A percentile compares a stretch with the other conserved stretches of the same genome.
Conservation (phyloP, 2,329 filamentous ascomycete species). For the Penicillium psychrosexuale region DNA sequence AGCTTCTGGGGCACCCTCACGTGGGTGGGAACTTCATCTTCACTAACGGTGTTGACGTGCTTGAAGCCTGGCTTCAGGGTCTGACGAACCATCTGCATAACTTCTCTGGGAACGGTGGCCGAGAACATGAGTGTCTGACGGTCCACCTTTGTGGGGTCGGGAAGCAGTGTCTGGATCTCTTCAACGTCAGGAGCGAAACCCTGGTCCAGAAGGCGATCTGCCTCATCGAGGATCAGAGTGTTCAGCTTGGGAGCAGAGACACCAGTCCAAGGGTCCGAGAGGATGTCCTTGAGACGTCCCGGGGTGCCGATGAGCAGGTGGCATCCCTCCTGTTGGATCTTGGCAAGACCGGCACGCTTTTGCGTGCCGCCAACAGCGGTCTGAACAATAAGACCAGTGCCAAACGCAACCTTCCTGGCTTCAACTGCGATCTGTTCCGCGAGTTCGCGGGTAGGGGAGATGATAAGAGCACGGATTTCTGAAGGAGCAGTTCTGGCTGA, state of each 20-base stretch:
- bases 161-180: conserved; percentile 61
- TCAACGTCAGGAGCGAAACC: conserved; percentile 66
- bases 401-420: conserved; percentile 62
- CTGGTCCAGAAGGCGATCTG: conserved; percentile 65
- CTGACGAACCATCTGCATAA: conserved; percentile 71
- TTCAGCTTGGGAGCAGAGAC: conserved; percentile 62
- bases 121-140: conserved; percentile 95
- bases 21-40: conserved; percentile 82
- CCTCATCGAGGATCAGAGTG: conserved; percentile 62
- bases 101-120: conserved; percentile 81
- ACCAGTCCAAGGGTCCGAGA: conserved; percentile 62
- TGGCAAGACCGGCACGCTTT: conserved; percentile 65
- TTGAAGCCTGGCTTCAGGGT: conserved; percentile 82
- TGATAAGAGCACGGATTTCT: conserved; percentile 59
- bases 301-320: conserved; percentile 89
- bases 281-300: conserved; percentile 78
- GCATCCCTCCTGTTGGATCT: conserved; percentile 72
- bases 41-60: conserved; percentile 82
- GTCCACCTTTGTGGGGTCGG: conserved; percentile 59
- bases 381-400: conserved; percentile 67
- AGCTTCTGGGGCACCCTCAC: conserved; percentile 77
- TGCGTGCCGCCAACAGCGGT: conserved; percentile 89
- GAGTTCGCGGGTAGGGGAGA: conserved; percentile 62
- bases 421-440: conserved; percentile 67
- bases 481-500: conserved; percentile 20